These are phyloP conservation scores for Croton laevigatus DNA, from an alignment of 441 rosid genomes.

Conservation along the genomic window DNA sequence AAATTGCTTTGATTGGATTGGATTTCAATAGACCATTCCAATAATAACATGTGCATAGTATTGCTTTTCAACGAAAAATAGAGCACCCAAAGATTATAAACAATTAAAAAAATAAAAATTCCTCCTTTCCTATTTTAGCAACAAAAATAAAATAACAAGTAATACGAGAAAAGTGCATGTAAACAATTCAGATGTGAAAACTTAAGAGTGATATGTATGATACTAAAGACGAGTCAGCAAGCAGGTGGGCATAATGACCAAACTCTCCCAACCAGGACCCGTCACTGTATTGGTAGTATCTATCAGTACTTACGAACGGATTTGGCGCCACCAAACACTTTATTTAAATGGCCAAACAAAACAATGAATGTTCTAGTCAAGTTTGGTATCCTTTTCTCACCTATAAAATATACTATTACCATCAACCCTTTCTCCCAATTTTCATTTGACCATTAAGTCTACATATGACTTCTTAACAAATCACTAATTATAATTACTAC, in stretches of 20 bases:
- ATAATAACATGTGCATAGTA: not conserved
- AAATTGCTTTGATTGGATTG: conserved; percentile 20
- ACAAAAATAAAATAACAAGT: not conserved
- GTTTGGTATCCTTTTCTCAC: conserved; percentile 23
- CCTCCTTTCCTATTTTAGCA: not conserved
- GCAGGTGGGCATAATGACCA: no score
- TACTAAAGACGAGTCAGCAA: no score
- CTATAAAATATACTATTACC: conserved; percentile 8
- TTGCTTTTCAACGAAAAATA: not conserved
- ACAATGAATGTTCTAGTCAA: conserved; percentile 24
- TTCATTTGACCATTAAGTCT: conserved; percentile 4
- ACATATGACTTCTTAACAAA: not conserved
- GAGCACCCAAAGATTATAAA: no score
- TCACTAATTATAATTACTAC: not conserved
- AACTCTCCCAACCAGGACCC: no score
- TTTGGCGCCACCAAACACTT: conserved; percentile 24
- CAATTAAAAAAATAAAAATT: not conserved
- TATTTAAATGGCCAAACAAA: conserved; percentile 12
- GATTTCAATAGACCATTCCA: conserved; percentile 17
- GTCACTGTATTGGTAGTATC: no score
- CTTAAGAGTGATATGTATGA: no score
- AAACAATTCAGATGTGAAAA: no score
- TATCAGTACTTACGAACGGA: not conserved
- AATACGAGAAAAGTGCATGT: no score
- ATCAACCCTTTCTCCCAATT: not conserved